Conservation (phyloP, 1,139 yeast genomes). For the Pichia norvegensis region DNA sequence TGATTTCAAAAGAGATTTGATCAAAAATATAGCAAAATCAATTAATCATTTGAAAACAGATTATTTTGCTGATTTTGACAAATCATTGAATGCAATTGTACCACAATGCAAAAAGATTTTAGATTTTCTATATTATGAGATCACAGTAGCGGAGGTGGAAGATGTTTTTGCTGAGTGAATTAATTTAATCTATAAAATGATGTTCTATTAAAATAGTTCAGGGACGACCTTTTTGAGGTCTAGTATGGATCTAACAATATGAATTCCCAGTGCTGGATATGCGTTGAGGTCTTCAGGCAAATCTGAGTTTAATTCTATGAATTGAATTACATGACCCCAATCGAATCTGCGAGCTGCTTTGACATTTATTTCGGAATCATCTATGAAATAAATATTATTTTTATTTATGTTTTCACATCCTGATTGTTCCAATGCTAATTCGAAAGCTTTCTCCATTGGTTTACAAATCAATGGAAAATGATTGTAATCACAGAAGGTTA, state of each 20-base stretch:
- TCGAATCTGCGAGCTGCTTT: conserved; percentile 47
- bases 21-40: not conserved
- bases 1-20: not conserved
- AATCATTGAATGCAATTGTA: conserved; percentile 2
- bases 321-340: conserved; percentile 50
- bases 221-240: conserved; percentile 42
- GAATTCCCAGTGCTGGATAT: conserved; percentile 37
- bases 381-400: conserved; percentile 58
- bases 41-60: conserved; percentile 3
- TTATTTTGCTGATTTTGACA: conserved; percentile 8
- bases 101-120: conserved; percentile 9
- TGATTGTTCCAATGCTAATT: conserved; percentile 53
- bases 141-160: conserved; percentile 2
- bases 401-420: conserved; percentile 39
- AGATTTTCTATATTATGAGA: conserved; percentile 11
- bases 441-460: conserved; percentile 62
- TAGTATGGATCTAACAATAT: conserved; percentile 37
- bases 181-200: not conserved
- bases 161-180: conserved; percentile 6
- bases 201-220: conserved; percentile 34
- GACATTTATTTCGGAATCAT: conserved; percentile 68
- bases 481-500: conserved; percentile 82
- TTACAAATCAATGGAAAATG: conserved; percentile 65
- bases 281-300: conserved; percentile 29
- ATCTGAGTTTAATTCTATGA: conserved; percentile 45